Percentiles rank a stretch among this genome's conserved stretches.
These are phyloP conservation scores for Takakia lepidozioides DNA, from an alignment of 225 moss, liverwort and hornwort species.

Conservation along the genomic window DNA sequence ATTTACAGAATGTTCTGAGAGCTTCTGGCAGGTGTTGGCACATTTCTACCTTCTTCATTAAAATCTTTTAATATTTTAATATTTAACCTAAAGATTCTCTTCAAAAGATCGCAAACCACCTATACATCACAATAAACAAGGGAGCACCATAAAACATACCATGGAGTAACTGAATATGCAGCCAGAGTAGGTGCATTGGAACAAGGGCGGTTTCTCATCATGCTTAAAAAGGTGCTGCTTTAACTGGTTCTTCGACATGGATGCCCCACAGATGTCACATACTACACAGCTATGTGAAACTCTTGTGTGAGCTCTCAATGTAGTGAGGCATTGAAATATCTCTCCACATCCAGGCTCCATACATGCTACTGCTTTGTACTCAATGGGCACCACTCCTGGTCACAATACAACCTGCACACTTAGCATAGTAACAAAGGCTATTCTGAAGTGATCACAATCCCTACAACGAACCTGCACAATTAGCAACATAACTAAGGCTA, in stretches of 20 bases:
- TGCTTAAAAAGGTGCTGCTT: constrained; percentile 16
- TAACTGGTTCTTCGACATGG: constrained; percentile 14
- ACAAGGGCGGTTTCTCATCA: constrained; percentile 7
- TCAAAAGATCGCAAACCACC: background rate
- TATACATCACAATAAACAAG: background rate
- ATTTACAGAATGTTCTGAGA: no score
- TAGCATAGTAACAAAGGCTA: background rate
- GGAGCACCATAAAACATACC: constrained; percentile 7
- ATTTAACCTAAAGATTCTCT: no score
- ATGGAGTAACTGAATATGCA: constrained; percentile 26
- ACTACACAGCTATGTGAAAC: constrained; percentile 13
- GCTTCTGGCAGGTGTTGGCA: no score
- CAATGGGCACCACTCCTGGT: constrained; percentile 3
- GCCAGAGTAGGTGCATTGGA: constrained; percentile 23
- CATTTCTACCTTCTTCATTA: no score
- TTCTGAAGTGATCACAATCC: background rate
- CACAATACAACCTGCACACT: constrained; percentile 3
- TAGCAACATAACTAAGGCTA: background rate
- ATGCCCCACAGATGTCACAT: constrained; percentile 30
- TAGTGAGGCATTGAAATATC: constrained; percentile 4
- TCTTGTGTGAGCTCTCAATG: constrained; percentile 11
- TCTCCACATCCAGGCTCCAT: constrained; percentile 32
- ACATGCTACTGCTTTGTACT: constrained; percentile 9
- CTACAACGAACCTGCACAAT: background rate
- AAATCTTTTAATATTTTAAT: no score